Percentiles rank a stretch among this genome's conserved stretches.
These are phyloP conservation scores for Oryza nivara DNA, from an alignment of 176 grass and related monocot species.

Conservation along the genomic window DNA sequence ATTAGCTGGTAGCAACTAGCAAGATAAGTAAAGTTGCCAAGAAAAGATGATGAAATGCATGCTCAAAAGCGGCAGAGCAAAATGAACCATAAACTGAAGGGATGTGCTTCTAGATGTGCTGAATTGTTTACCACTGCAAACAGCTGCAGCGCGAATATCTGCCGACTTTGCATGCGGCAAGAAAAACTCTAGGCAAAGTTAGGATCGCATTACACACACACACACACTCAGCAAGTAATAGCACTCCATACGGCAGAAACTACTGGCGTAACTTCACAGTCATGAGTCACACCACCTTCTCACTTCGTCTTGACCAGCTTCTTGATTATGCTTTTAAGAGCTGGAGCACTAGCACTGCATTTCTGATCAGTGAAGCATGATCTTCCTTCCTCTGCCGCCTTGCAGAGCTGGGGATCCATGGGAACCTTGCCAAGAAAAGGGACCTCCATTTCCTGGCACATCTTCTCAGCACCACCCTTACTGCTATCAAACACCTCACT, in stretches of 20 bases:
- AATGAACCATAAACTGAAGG: too few species aligned
- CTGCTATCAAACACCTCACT: constrained; percentile 75
- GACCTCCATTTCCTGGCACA: constrained; percentile 75
- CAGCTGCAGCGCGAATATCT: not conserved
- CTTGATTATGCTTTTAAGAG: constrained; percentile 62
- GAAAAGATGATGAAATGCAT: not conserved
- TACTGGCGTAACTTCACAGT: not conserved
- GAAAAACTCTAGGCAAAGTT: constrained; percentile 6
- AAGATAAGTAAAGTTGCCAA: not conserved
- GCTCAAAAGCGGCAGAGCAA: too few species aligned
- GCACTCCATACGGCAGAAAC: not conserved
- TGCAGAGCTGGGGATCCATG: constrained; percentile 73
- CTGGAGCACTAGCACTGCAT: constrained; percentile 59
- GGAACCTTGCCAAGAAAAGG: constrained; percentile 87
- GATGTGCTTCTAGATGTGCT: not conserved
- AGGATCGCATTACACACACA: not conserved
- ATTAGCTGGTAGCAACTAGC: not conserved
- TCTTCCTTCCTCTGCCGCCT: constrained; percentile 71
- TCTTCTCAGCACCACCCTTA: constrained; percentile 62
- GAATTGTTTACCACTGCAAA: not conserved
- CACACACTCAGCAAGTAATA: not conserved
- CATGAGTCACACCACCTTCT: not conserved
- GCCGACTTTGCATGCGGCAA: not conserved
- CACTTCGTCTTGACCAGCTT: constrained; percentile 52
- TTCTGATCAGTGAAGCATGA: constrained; percentile 71